A percentile compares a stretch with the other conserved stretches of the same genome.
phyloP scores from a whole-genome alignment of 345 rosid species.

The Carallia pectinifolia region DNA sequence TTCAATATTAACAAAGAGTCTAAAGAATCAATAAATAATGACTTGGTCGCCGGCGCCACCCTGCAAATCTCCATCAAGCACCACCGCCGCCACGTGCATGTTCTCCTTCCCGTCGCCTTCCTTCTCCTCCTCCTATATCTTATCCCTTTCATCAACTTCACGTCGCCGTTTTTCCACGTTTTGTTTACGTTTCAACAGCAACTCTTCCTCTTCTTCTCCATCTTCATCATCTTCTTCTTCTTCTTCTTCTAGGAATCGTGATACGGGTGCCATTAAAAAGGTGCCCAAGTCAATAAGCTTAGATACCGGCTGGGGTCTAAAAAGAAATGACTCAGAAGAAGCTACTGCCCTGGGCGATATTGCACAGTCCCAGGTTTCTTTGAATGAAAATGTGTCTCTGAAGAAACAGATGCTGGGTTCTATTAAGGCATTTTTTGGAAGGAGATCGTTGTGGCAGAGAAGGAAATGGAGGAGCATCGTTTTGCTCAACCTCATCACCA shows the following conservation, averaged over 20 bases:
- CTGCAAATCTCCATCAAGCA: conserved; percentile 9
- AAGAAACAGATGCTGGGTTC: conserved; percentile 13
- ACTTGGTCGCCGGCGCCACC: conserved; percentile 14
- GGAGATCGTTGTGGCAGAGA: conserved; percentile 36
- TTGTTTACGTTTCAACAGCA: not conserved
- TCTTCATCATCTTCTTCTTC: not conserved
- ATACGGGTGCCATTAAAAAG: not conserved
- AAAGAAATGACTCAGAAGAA: not conserved
- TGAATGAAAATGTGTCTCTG: not conserved
- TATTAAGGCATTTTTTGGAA: conserved; percentile 33
- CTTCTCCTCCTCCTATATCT: not conserved
- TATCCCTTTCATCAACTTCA: conserved; percentile 7
- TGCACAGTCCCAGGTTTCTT: not conserved
- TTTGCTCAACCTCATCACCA: conserved; percentile 51
- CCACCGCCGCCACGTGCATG: not conserved
- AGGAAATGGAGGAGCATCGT: conserved; percentile 45
- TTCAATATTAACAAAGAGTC: too few relatives aligned
- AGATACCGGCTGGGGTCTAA: not conserved
- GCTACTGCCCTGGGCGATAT: conserved; percentile 8
- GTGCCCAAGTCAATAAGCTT: not conserved
- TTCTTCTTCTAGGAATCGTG: not conserved
- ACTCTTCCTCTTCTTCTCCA: conserved; percentile 4
- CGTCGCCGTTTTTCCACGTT: conserved; percentile 13
- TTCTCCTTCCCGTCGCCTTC: not conserved
- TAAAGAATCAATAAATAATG: not conserved